Conservation (phyloP, 352 stramenopile species). For the Plasmopara muralis region DNA sequence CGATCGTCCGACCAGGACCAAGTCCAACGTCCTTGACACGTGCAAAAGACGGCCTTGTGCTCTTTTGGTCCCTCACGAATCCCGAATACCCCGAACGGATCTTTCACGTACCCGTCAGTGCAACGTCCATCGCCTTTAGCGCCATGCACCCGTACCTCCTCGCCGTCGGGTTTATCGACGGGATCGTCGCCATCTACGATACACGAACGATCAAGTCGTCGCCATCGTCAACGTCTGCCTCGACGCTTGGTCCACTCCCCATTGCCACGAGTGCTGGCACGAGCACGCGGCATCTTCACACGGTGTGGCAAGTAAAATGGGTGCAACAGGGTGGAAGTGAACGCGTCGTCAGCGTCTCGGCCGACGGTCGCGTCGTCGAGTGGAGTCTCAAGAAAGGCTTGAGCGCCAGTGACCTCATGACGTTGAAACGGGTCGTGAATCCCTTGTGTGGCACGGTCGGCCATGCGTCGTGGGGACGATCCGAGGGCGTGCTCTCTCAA, state of each 20-base stretch:
- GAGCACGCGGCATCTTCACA: constrained; percentile 79
- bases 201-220: constrained; percentile 52
- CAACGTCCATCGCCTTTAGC: constrained; percentile 89
- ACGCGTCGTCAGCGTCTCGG: constrained; percentile 87
- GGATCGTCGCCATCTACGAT: constrained; percentile 89
- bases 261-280: constrained; percentile 55
- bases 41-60: constrained; percentile 64
- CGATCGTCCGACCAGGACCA: not conserved
- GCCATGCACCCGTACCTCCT: constrained; percentile 81
- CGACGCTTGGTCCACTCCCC: constrained; percentile 1
- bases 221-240: not conserved
- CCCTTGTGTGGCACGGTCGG: constrained; percentile 41
- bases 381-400: constrained; percentile 92
- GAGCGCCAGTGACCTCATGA: constrained; percentile 86
- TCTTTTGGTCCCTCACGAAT: constrained; percentile 93
- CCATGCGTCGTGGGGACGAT: constrained; percentile 40
- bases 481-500: constrained; percentile 77
- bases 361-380: constrained; percentile 87
- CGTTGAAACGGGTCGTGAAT: constrained; percentile 81
- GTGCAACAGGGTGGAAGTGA: constrained; percentile 84
- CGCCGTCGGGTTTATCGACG: constrained; percentile 86
- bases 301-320: constrained; percentile 91
- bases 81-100: constrained; percentile 88
- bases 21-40: too few species aligned
- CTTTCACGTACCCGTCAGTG: constrained; percentile 62